A percentile compares a stretch with the other conserved stretches of the same genome.
Conservation (phyloP, 2,329 filamentous ascomycete species). For the Clonostachys rhizophaga region DNA sequence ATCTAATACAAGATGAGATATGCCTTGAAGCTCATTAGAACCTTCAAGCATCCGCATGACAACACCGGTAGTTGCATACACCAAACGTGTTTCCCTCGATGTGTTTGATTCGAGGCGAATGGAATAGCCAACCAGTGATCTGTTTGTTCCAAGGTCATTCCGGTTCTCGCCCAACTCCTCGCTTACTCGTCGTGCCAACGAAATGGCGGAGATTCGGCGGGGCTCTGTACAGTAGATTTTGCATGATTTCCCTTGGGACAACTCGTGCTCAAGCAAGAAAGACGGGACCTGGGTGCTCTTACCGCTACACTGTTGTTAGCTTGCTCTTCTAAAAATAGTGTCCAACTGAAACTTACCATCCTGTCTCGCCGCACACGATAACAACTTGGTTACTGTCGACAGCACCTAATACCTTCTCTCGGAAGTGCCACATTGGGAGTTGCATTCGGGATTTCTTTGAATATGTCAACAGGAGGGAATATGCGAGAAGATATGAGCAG, state of each 20-base stretch:
- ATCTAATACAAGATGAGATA: slow-evolving; percentile 93
- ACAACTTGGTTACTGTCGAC: slow-evolving; percentile 80
- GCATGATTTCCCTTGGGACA: slow-evolving; percentile 74
- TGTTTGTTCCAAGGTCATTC: slow-evolving; percentile 73
- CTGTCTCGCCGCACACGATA: slow-evolving; percentile 95
- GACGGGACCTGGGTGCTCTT: slow-evolving; percentile 98
- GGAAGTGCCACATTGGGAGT: slow-evolving; percentile 87
- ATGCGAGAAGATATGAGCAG: slow-evolving; percentile 2
- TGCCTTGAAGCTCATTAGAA: slow-evolving; percentile 77
- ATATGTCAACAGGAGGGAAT: background rate
- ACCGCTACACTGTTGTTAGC: slow-evolving; percentile 45
- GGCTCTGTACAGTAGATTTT: slow-evolving; percentile 97
- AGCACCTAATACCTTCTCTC: slow-evolving; percentile 68
- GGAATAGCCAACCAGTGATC: slow-evolving; percentile 89
- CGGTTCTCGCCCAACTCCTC: slow-evolving; percentile 87
- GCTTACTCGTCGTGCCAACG: slow-evolving; percentile 85
- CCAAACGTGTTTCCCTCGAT: slow-evolving; percentile 72
- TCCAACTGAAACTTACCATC: slow-evolving; percentile 49
- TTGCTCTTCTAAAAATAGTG: background rate
- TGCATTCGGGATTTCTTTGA: slow-evolving; percentile 60
- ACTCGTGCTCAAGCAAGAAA: slow-evolving; percentile 85
- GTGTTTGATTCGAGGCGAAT: slow-evolving; percentile 90
- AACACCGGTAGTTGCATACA: slow-evolving; percentile 88
- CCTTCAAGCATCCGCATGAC: slow-evolving; percentile 98
- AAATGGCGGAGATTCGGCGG: slow-evolving; percentile 92